A percentile compares a stretch with the other conserved stretches of the same genome.
phyloP scores from a whole-genome alignment of 225 moss, liverwort and hornwort species.

The Takakia lepidozioides region DNA sequence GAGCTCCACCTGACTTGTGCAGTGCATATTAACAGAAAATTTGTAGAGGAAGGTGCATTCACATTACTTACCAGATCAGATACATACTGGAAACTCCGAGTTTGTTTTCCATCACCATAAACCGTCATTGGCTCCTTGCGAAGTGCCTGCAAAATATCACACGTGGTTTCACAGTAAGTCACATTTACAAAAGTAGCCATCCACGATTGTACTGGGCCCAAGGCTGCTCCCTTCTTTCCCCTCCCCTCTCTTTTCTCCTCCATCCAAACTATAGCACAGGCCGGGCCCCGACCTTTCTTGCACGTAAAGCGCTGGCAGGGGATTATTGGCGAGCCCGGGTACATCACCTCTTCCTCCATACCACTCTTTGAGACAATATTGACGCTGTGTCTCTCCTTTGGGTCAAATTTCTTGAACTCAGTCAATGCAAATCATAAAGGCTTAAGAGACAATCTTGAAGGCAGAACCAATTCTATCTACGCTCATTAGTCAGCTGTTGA shows the following conservation, averaged over 20 bases:
- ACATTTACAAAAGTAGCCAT: not conserved
- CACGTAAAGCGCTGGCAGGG: not conserved
- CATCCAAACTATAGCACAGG: not conserved
- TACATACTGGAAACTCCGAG: constrained; percentile 6
- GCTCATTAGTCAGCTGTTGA: too few species aligned
- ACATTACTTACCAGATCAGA: not conserved
- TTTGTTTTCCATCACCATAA: constrained; percentile 4
- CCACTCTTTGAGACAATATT: too few species aligned
- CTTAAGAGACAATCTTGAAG: too few species aligned
- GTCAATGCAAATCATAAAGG: too few species aligned
- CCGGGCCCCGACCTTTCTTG: not conserved
- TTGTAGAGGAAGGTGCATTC: not conserved
- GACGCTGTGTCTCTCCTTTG: too few species aligned
- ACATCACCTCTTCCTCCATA: too few species aligned
- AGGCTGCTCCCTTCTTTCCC: not conserved
- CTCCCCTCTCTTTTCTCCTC: not conserved
- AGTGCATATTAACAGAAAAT: not conserved
- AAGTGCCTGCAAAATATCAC: not conserved
- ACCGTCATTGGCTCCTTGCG: constrained; percentile 6
- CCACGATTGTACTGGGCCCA: too few species aligned
- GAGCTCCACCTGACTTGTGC: too few species aligned
- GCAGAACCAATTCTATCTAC: too few species aligned
- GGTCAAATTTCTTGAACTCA: too few species aligned
- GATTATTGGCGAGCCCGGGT: too few species aligned
- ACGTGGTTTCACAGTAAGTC: not conserved